Evolutionary conservation across 257 asterid genomes (phyloP).

Genomic region (Lycium ferocissimum): DNA sequence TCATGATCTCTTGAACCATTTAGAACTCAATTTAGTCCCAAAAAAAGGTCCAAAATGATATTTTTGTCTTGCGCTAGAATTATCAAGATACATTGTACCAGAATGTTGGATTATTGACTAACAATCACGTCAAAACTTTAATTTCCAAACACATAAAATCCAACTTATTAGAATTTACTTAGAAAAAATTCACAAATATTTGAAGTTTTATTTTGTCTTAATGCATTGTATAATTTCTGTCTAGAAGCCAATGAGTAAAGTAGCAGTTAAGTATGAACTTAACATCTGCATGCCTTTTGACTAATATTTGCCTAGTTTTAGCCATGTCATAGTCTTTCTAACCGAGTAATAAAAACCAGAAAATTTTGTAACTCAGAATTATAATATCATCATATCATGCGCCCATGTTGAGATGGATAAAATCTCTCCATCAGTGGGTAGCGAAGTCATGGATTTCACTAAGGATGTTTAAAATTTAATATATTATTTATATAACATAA

Average conservation of each 20-base stretch:
- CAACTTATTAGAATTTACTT: background rate
- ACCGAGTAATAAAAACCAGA: too few relatives aligned
- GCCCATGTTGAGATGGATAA: too few relatives aligned
- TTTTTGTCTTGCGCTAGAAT: too few relatives aligned
- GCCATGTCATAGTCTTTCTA: background rate
- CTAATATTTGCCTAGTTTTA: background rate
- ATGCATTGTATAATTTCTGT: background rate
- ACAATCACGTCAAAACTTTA: background rate
- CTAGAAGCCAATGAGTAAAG: background rate
- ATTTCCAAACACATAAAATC: background rate
- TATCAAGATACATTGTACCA: background rate
- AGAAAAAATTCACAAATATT: background rate
- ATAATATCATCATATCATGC: too few relatives aligned
- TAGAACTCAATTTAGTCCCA: background rate
- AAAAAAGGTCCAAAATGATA: too few relatives aligned
- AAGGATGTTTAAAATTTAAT: too few relatives aligned
- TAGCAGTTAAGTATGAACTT: background rate
- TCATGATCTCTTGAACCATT: background rate
- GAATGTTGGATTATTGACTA: background rate
- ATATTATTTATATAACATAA: too few relatives aligned
- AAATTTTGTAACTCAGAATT: too few relatives aligned
- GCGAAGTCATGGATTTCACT: too few relatives aligned
- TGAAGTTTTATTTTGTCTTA: too few relatives aligned
- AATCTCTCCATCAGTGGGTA: too few relatives aligned
- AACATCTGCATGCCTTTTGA: background rate